These are phyloP conservation scores for Xylariales sp. DNA, from an alignment of 2,329 filamentous ascomycete species.

Conservation along the genomic window DNA sequence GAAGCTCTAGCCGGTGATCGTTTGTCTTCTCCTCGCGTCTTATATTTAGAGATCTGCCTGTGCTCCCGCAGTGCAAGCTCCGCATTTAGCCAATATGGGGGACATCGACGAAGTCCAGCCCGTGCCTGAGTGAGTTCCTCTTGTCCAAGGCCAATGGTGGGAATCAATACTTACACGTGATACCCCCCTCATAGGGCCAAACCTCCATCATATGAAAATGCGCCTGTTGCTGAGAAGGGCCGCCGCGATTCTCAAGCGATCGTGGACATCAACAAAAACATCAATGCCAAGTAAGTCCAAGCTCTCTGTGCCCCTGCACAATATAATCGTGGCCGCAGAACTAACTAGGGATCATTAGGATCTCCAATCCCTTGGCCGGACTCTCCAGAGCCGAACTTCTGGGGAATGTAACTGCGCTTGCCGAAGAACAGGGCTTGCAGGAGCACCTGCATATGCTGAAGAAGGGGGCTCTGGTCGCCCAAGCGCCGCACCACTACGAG, in stretches of 20 bases:
- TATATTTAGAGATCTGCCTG: not conserved
- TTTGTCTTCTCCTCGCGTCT: not conserved
- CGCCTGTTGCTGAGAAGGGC: constrained; percentile 31
- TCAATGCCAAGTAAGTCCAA: constrained; percentile 38
- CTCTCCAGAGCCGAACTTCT: constrained; percentile 46
- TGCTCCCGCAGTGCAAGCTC: not conserved
- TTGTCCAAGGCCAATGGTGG: constrained; percentile 7
- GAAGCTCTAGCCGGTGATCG: too few species aligned
- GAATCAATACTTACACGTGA: too few species aligned
- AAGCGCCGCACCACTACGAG: constrained; percentile 42
- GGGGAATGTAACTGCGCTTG: constrained; percentile 37
- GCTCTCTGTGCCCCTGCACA: too few species aligned
- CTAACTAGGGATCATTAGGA: too few species aligned
- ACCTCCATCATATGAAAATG: constrained; percentile 13
- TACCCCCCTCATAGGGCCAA: not conserved
- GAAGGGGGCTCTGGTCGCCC: constrained; percentile 18
- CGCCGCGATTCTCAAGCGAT: constrained; percentile 23
- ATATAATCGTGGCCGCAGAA: too few species aligned
- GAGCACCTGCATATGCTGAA: constrained; percentile 12
- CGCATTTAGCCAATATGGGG: not conserved
- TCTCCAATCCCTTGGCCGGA: constrained; percentile 53
- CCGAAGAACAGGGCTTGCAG: constrained; percentile 10
- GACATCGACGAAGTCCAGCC: not conserved
- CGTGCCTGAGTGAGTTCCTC: not conserved
- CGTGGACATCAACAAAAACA: constrained; percentile 40